A percentile compares a stretch with the other conserved stretches of the same genome.
phyloP scores from a whole-genome alignment of 2,329 filamentous ascomycete genomes.

The Hawksworthiomyces lignivorus region DNA sequence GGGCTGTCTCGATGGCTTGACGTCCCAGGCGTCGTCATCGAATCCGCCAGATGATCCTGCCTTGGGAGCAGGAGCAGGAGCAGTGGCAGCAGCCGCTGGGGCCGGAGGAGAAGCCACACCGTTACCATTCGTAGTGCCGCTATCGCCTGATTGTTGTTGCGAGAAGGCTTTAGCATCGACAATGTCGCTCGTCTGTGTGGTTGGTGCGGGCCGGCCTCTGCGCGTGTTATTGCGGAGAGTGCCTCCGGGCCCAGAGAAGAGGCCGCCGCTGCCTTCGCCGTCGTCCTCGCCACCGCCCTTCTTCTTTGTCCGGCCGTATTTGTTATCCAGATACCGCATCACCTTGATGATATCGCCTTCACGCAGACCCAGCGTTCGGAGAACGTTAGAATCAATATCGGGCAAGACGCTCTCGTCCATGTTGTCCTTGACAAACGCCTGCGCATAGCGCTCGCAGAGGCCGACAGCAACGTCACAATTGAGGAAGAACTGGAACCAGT shows the following conservation, averaged over 20 bases:
- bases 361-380: conserved; percentile 85
- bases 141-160: conserved; percentile 42
- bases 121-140: conserved; percentile 17
- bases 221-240: conserved; percentile 88
- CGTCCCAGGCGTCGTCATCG: conserved; percentile 95
- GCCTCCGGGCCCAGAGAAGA: conserved; percentile 93
- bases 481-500: conserved; percentile 99
- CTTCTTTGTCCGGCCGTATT: conserved; percentile 60
- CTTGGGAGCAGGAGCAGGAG: conserved; percentile 2
- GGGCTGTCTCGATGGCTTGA: conserved; percentile 68
- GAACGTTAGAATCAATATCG: conserved; percentile 74
- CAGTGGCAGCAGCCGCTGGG: conserved; percentile 12
- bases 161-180: conserved; percentile 84
- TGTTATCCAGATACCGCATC: conserved; percentile 79
- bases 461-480: conserved; percentile 86
- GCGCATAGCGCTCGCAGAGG: conserved; percentile 88
- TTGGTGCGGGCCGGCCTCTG: conserved; percentile 79
- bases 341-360: conserved; percentile 96
- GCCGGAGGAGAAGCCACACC: conserved; percentile 28
- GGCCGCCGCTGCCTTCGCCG: conserved; percentile 54
- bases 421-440: conserved; percentile 80
- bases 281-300: conserved; percentile 49
- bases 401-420: conserved; percentile 93
- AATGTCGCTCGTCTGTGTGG: conserved; percentile 77
- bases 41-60: conserved; percentile 53